Conservation (phyloP, 2,329 filamentous ascomycete genomes). For the Diaporthe velutina region DNA sequence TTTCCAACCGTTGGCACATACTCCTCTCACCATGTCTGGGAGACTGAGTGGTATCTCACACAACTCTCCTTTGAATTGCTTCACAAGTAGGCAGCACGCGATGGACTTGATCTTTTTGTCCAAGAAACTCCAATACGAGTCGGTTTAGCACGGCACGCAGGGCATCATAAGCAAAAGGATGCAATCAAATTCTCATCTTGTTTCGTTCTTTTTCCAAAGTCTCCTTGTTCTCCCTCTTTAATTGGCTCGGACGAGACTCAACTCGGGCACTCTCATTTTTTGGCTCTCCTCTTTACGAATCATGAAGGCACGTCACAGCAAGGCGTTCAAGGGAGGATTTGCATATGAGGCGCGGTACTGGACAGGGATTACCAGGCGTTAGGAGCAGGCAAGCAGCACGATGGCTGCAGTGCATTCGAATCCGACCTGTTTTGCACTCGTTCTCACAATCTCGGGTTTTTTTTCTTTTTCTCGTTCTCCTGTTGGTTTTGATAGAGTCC, state of each 20-base stretch:
- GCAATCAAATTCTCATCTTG: not conserved
- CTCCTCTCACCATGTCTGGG: not conserved
- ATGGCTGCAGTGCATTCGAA: not conserved
- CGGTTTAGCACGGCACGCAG: not conserved
- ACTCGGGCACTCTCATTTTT: too few relatives aligned
- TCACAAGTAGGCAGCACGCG: not conserved
- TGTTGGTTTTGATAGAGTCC: conserved; percentile 1
- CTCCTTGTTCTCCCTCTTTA: not conserved
- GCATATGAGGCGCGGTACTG: not conserved
- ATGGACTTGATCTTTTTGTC: not conserved
- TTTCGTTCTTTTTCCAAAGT: not conserved
- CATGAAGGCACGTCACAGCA: not conserved
- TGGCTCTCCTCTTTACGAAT: not conserved
- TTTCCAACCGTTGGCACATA: not conserved
- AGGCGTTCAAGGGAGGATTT: conserved; percentile 3
- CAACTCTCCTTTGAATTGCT: not conserved
- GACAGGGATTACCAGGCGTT: conserved; percentile 1
- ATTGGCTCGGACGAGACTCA: not conserved
- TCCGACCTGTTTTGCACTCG: not conserved
- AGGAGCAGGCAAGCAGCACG: not conserved
- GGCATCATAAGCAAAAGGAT: not conserved
- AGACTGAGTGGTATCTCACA: not conserved
- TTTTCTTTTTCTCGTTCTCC: not conserved
- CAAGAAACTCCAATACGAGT: not conserved
- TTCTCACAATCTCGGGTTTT: not conserved